Evolutionary conservation across 352 stramenopile species (phyloP), one percentile per base, ranked within the genome.

Genomic region (Globisporangium iwayamae): DNA sequence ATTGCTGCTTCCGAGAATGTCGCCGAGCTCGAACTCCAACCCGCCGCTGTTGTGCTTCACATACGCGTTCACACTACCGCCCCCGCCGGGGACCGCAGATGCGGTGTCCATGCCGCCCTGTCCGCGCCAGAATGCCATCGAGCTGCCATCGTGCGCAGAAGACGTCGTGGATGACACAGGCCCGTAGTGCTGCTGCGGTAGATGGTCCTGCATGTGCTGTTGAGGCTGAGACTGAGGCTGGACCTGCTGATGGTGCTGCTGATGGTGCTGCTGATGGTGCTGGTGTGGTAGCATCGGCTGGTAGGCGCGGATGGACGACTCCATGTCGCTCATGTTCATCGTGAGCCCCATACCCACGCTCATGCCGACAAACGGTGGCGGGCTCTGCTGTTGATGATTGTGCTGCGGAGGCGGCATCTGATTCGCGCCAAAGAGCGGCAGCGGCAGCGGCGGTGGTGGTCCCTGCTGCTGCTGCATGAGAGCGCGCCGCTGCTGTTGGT

Each of bases 1-100:
- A 28, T 32, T 53, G 11, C 43, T 36, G 20, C n/a, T 41, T 9
- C 45, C 65, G 18, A 87, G 32, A 36, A 85, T 82, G 13, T 77
- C 78, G 38, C 65, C 55, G 13, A 83, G 68, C 56, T 78, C 76
- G 32, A 85, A 57, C 46, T 81, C 76, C 48, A 85, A 56, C 22
- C 54, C 74, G 16, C 56, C 74, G 16, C 43, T 60, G n/a, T 28
- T 54, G 28, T 64, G 63, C 32, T 65, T 65, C 10, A 38, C 43
- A 32, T 69, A 69, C 47, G 56, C 47, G 9, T 36, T 36, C 32
- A n/a, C 39, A 4, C 39, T 14, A 46, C 39, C 39, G 9, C n/a
- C 14, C 34, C 22, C 43, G 9, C 16, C 16, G 16, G 16, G 7
- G 30, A 16, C 36, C 2, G 9, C 36, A 16, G 36, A 11, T 1